Percentiles rank a stretch among this genome's conserved stretches.
phyloP scores from a whole-genome alignment of 2,329 filamentous ascomycete genomes.

The Monilinia aucupariae region DNA sequence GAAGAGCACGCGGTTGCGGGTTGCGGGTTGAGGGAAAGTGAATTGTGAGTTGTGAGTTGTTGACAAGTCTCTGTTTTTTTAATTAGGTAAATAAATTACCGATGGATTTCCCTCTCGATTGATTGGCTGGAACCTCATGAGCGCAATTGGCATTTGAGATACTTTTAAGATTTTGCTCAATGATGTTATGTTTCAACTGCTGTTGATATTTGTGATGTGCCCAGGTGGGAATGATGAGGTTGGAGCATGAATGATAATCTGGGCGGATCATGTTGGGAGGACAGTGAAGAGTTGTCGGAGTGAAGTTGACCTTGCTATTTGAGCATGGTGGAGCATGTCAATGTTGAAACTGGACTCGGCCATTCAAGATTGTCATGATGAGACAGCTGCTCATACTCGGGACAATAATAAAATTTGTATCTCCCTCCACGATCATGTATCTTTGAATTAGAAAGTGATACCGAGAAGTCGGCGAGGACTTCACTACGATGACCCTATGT shows the following conservation, averaged over 20 bases:
- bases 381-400: too few relatives aligned
- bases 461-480: too few relatives aligned
- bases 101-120: background rate
- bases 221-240: background rate
- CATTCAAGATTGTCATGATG: too few relatives aligned
- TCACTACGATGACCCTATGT: background rate
- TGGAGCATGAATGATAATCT: background rate
- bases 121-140: background rate
- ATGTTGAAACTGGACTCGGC: too few relatives aligned
- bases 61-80: too few relatives aligned
- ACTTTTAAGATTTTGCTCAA: background rate
- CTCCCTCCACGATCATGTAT: background rate
- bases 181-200: background rate
- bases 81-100: background rate
- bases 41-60: background rate
- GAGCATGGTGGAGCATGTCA: too few relatives aligned
- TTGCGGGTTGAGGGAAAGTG: background rate
- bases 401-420: too few relatives aligned
- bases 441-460: background rate
- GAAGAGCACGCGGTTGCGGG: background rate
- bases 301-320: background rate
- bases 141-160: background rate
- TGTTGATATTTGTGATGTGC: too few relatives aligned
- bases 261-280: background rate
- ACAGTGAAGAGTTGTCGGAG: background rate